A percentile compares a stretch with the other conserved stretches of the same genome.
Evolutionary conservation across 129 eudicot genomes (phyloP).

Genomic region (Saposhnikovia divaricata): DNA sequence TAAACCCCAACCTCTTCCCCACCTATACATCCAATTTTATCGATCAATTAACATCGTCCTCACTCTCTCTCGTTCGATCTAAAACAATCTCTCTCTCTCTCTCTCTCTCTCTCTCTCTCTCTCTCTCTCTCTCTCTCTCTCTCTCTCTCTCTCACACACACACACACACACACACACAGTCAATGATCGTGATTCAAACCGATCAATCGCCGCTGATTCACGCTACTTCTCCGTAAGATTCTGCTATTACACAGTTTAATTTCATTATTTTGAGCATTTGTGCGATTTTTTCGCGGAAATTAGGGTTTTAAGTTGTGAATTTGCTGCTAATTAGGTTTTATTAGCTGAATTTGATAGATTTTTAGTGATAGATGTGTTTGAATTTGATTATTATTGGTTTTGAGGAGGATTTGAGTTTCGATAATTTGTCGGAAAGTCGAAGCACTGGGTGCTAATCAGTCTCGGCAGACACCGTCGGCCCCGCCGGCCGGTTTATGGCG

Average conservation of each 20-base stretch:
- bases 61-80: too few relatives aligned
- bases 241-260: not conserved
- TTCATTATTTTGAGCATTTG: not conserved
- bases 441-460: conserved; percentile 99
- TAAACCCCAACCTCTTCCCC: too few relatives aligned
- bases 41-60: too few relatives aligned
- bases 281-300: not conserved
- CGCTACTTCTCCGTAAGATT: not conserved
- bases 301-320: not conserved
- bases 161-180: not conserved
- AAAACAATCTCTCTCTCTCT: too few relatives aligned
- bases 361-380: not conserved
- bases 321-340: not conserved
- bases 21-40: too few relatives aligned
- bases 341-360: not conserved
- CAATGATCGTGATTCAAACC: not conserved
- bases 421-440: conserved; percentile 12
- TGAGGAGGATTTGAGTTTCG: not conserved
- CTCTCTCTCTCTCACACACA: not conserved
- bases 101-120: not conserved
- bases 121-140: not conserved
- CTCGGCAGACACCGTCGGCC: conserved; percentile 75
- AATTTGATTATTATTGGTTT: not conserved
- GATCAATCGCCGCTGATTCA: not conserved
- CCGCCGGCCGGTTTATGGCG: conserved; percentile 73